phyloP scores from a whole-genome alignment of 306 rosid genomes.

The Malus sylvestris region DNA sequence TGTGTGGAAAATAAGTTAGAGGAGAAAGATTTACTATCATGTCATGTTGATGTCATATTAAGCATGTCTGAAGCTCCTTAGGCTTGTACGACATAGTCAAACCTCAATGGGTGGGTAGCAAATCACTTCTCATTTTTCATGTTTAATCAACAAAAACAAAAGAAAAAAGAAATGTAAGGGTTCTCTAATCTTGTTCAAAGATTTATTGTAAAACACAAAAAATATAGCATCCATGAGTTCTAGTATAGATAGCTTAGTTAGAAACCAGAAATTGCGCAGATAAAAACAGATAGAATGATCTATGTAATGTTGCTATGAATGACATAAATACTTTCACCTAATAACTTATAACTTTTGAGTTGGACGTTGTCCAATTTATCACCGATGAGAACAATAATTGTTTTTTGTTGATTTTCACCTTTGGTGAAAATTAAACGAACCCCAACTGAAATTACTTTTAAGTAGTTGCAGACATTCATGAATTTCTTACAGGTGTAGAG shows the following conservation, averaged over 20 bases:
- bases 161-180: background rate
- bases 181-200: background rate
- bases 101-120: no score
- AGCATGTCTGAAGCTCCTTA: no score
- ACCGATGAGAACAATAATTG: background rate
- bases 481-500: slow-evolving; percentile 10
- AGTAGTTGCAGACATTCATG: slow-evolving; percentile 28
- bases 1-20: no score
- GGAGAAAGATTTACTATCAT: no score
- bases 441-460: background rate
- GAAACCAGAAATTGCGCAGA: background rate
- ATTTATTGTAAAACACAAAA: background rate
- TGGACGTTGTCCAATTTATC: background rate
- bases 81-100: no score
- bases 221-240: background rate
- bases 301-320: no score
- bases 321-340: background rate
- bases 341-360: background rate
- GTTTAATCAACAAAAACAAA: no score
- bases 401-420: background rate
- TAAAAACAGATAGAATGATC: no score
- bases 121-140: no score
- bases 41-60: no score
- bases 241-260: no score
- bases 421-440: background rate